Base-by-base conservation (phyloP, 352 stramenopile genomes). In the Elongisporangium undulatum region DNA sequence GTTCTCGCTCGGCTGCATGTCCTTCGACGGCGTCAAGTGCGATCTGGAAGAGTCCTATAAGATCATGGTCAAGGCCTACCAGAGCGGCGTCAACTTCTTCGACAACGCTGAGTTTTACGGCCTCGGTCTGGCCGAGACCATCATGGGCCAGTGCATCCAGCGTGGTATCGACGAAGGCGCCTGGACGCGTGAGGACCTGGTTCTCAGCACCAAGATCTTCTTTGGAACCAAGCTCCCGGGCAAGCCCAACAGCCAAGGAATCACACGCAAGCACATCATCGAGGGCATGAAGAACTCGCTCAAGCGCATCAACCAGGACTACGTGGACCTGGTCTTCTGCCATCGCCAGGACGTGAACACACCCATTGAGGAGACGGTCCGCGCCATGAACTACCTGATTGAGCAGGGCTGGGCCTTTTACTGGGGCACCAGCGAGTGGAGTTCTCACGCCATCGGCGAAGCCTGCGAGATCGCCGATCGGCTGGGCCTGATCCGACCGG, bases 161-260 rank as follows among this genome's bases (percentile, higher is more conserved):
- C 72, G 66, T 29, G 74, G 71, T 10, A 62, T 79, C 19, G 50
- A 70, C 22, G 66, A 67, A 17, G 65, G 63, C 12, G n/a, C 75
- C 7, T 80, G 66, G 67, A 59, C 55, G 2, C 68, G 78, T 12
- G 77, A 88, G 17, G 74, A 90, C 20, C 67, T 90, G 12, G 69
- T 90, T 3, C 45, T 90, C 51, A 71, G 61, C 15, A 83, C 81
- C 56, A 90, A 90, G 55, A 61, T 89, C 55, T 82, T 78, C 56
- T 38, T 61, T 12, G 75, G 73, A 24, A 61, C 55, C 53, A 62
- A 68, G 58, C 48, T 48, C 1, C 57, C 61, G 4, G 53, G 24
- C 19, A 64, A 66, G 9, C 70, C 64, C 4, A 81, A 78, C 41
- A 51, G 56, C 41, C 53, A 71, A 20, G 65, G 71, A 15, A 20